phyloP scores from a whole-genome alignment of 768 basidiomycete species.

The Hemileccinum rubropunctum region DNA sequence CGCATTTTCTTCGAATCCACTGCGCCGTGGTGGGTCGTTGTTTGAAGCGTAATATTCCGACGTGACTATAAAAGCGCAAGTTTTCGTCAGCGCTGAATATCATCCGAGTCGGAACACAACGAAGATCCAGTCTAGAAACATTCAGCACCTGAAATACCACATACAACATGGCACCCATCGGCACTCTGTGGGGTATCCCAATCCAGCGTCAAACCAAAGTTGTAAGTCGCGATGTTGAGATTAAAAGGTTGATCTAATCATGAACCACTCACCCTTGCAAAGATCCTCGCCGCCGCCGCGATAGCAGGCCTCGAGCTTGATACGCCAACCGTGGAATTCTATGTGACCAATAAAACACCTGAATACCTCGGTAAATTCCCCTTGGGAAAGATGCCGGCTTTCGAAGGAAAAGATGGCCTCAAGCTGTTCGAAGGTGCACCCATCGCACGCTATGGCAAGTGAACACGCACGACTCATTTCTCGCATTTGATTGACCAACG shows the following conservation, averaged over 20 bases:
- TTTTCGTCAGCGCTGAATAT: background rate
- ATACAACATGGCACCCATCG: conserved; percentile 23
- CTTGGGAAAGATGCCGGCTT: conserved; percentile 27
- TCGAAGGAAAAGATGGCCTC: conserved; percentile 23
- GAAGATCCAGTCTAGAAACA: background rate
- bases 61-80: conserved; percentile 10
- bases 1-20: background rate
- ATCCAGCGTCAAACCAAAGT: conserved; percentile 28
- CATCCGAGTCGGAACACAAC: background rate
- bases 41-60: too few species aligned
- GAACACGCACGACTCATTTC: background rate
- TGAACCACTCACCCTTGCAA: background rate
- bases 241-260: background rate
- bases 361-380: conserved; percentile 31
- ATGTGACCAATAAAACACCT: conserved; percentile 23
- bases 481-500: background rate
- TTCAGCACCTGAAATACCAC: background rate
- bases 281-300: conserved; percentile 26
- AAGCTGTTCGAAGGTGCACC: conserved; percentile 27
- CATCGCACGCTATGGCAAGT: conserved; percentile 29
- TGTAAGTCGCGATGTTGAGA: conserved; percentile 14
- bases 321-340: conserved; percentile 18
- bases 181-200: conserved; percentile 24
- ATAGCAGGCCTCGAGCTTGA: conserved; percentile 28
- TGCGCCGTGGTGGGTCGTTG: background rate